Percentiles rank a stretch among this genome's conserved stretches.
Evolutionary conservation across 805 yeast species (phyloP).

Genomic region (Ogataea allantospora): DNA sequence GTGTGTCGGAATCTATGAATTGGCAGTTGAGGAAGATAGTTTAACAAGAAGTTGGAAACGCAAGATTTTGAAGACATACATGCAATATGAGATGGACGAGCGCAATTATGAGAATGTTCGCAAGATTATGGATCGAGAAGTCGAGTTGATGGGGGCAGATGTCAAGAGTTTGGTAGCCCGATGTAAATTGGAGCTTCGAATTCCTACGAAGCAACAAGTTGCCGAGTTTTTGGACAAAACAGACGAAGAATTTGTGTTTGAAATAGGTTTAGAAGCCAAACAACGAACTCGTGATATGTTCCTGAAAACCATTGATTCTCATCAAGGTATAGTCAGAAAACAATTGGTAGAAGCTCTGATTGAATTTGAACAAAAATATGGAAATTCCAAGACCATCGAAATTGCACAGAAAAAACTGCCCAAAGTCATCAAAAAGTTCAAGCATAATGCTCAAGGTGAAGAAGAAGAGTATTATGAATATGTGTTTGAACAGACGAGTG

Average conservation of each 20-base stretch:
- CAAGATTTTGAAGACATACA: constrained; percentile 32
- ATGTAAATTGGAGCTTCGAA: constrained; percentile 69
- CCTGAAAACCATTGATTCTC: constrained; percentile 46
- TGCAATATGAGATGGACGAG: constrained; percentile 62
- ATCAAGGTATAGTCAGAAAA: constrained; percentile 44
- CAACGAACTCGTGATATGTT: constrained; percentile 54
- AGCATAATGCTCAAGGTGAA: constrained; percentile 46
- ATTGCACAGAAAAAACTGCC: constrained; percentile 52
- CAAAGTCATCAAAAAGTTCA: constrained; percentile 44
- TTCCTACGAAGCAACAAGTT: constrained; percentile 57
- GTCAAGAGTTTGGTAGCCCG: constrained; percentile 57
- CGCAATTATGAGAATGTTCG: constrained; percentile 58
- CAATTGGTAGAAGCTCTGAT: constrained; percentile 58
- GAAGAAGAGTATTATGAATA: constrained; percentile 19
- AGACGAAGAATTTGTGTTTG: constrained; percentile 48
- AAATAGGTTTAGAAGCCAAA: constrained; percentile 43
- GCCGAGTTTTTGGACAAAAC: constrained; percentile 24
- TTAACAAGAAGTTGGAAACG: constrained; percentile 11
- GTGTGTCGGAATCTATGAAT: constrained; percentile 57
- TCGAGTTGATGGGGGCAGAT: constrained; percentile 33
- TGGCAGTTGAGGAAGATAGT: constrained; percentile 39
- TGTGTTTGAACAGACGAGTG: constrained; percentile 3
- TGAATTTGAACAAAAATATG: constrained; percentile 64
- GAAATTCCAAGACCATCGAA: constrained; percentile 40
- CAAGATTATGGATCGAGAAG: constrained; percentile 41